A percentile compares a stretch with the other conserved stretches of the same genome.
Conservation (phyloP, 2,329 filamentous ascomycete species). For the Phyllosticta ampelicida region DNA sequence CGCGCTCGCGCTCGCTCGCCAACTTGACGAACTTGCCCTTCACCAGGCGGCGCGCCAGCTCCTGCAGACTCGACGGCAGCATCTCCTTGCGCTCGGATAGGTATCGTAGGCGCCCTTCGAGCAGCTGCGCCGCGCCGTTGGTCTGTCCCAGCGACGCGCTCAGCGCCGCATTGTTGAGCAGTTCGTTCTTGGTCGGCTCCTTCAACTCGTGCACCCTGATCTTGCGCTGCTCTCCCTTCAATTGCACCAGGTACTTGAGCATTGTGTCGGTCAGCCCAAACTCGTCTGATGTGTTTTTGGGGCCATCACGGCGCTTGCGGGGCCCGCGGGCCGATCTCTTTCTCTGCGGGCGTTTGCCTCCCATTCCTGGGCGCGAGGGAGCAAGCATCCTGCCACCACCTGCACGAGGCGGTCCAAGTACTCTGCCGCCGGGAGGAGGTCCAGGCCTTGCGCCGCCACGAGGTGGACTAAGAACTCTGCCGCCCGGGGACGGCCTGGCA, state of each 20-base stretch:
- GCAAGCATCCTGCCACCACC: background rate
- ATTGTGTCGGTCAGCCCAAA: background rate
- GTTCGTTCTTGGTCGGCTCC: background rate
- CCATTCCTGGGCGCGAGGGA: background rate
- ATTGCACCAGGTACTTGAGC: constrained; percentile 2
- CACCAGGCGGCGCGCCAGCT: constrained; percentile 2
- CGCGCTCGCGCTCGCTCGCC: constrained; percentile 3
- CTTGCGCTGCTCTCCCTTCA: background rate
- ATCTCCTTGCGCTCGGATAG: constrained; percentile 2
- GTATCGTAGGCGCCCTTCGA: constrained; percentile 1
- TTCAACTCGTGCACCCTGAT: background rate
- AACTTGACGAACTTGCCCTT: constrained; percentile 10
- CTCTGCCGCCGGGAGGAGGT: background rate
- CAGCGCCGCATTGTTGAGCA: constrained; percentile 1
- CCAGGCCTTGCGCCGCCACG: background rate
- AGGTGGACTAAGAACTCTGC: background rate
- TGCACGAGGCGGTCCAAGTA: background rate
- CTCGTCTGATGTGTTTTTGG: background rate
- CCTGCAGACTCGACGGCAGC: background rate
- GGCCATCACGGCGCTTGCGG: background rate
- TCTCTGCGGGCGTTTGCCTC: background rate
- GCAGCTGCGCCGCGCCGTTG: background rate
- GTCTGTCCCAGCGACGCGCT: constrained; percentile 5
- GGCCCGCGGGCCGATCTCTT: background rate
- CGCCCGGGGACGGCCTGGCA: background rate